Evolutionary conservation across 805 yeast genomes (phyloP).

Genomic region (Saturnispora dispora): DNA sequence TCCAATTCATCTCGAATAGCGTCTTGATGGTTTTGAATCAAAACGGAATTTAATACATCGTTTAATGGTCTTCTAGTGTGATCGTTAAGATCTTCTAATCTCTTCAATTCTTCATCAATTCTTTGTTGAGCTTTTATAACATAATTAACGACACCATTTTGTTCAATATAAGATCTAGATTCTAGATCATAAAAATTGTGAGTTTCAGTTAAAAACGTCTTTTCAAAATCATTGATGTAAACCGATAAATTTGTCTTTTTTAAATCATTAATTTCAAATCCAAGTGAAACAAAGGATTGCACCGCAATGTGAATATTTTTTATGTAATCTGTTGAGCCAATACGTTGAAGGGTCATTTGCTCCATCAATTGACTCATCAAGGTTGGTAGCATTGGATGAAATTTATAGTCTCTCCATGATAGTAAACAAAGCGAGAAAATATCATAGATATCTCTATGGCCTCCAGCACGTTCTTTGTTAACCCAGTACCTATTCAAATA

Average conservation of each 20-base stretch:
- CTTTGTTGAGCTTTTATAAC: conserved; percentile 78
- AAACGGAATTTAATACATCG: conserved; percentile 63
- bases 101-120: conserved; percentile 71
- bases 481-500: conserved; percentile 98
- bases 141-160: conserved; percentile 83
- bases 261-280: conserved; percentile 84
- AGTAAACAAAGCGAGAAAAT: conserved; percentile 81
- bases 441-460: conserved; percentile 81
- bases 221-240: conserved; percentile 74
- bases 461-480: conserved; percentile 89
- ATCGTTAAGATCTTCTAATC: conserved; percentile 74
- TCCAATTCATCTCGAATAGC: conserved; percentile 71
- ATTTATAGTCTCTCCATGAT: conserved; percentile 82
- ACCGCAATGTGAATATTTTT: conserved; percentile 62
- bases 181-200: conserved; percentile 59
- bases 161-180: conserved; percentile 53
- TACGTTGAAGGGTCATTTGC: conserved; percentile 69
- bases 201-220: conserved; percentile 62
- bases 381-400: conserved; percentile 49
- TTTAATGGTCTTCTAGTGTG: conserved; percentile 73
- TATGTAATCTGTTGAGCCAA: conserved; percentile 65
- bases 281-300: conserved; percentile 78
- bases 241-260: conserved; percentile 77
- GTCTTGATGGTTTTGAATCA: conserved; percentile 71
- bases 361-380: conserved; percentile 66